Evolutionary conservation across 1,284 basidiomycete genomes (phyloP).

Genomic region (Ganoderma sinense): DNA sequence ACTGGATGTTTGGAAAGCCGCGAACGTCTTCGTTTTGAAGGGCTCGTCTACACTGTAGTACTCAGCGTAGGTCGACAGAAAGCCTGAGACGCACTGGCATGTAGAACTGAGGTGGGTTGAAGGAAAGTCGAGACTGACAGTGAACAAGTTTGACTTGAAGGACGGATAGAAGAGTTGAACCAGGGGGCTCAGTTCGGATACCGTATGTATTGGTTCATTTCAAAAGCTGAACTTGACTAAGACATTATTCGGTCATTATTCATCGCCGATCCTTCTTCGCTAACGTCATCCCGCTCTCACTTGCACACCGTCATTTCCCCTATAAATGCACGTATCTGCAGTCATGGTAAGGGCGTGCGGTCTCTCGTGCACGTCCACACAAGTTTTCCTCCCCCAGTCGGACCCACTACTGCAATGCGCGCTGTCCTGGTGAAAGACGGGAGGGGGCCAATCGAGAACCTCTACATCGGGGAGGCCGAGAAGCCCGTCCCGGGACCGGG

Average conservation of each 20-base stretch:
- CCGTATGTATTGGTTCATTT: neutral
- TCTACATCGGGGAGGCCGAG: slow-evolving; percentile 81
- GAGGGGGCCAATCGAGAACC: slow-evolving; percentile 78
- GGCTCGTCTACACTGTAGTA: neutral
- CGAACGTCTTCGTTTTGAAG: neutral
- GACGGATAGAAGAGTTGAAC: neutral
- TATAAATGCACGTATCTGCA: neutral
- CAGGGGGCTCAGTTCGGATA: neutral
- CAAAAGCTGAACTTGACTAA: neutral
- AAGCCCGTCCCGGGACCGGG: slow-evolving; percentile 63
- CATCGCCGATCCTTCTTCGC: neutral
- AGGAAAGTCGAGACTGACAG: too few relatives aligned
- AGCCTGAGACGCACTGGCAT: too few relatives aligned
- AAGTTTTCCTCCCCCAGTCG: too few relatives aligned
- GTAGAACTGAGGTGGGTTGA: neutral
- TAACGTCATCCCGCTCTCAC: neutral
- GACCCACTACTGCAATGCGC: slow-evolving; percentile 70
- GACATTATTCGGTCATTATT: neutral
- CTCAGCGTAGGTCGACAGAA: neutral
- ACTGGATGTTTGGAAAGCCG: neutral
- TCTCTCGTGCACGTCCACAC: neutral
- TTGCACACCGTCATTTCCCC: neutral
- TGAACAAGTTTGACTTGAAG: too few relatives aligned
- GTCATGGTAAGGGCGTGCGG: neutral
- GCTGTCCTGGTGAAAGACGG: slow-evolving; percentile 86